These are phyloP conservation scores for Punica granatum DNA, from an alignment of 345 rosid species.

Conservation along the genomic window DNA sequence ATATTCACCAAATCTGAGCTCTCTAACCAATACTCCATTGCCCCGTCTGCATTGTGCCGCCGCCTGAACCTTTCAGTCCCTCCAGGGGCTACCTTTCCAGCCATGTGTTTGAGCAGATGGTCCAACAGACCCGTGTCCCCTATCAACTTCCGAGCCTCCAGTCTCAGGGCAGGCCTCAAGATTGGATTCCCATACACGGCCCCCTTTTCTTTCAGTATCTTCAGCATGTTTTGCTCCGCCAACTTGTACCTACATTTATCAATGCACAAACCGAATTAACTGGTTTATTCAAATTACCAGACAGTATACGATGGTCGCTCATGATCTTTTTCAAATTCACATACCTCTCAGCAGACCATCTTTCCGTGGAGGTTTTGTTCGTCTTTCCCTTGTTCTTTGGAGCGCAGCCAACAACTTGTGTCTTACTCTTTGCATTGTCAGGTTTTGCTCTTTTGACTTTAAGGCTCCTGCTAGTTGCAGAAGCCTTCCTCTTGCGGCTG, in stretches of 20 bases:
- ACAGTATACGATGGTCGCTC: background rate
- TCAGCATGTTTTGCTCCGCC: conserved; percentile 83
- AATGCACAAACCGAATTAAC: background rate
- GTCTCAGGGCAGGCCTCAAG: conserved; percentile 62
- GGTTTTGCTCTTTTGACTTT: conserved; percentile 23
- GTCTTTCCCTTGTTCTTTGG: conserved; percentile 17
- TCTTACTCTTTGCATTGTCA: conserved; percentile 18
- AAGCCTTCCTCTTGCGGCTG: conserved; percentile 34
- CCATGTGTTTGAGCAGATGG: conserved; percentile 95
- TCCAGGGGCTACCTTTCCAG: conserved; percentile 89
- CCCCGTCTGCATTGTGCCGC: conserved; percentile 87
- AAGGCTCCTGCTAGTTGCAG: conserved; percentile 14
- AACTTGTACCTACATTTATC: conserved; percentile 48
- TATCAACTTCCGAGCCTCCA: conserved; percentile 75
- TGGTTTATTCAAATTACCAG: background rate
- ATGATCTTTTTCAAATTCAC: background rate
- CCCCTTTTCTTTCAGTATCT: conserved; percentile 69
- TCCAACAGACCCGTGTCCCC: conserved; percentile 96
- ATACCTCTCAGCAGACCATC: conserved; percentile 87
- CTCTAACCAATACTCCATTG: conserved; percentile 97
- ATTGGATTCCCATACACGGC: conserved; percentile 68
- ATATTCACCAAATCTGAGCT: conserved; percentile 55
- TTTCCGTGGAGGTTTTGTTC: conserved; percentile 32
- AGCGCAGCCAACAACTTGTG: background rate
- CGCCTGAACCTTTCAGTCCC: conserved; percentile 79